Evolutionary conservation across 148 eudicot genomes (phyloP), one percentile per base, ranked within the genome.

Genomic region (Silene conica): DNA sequence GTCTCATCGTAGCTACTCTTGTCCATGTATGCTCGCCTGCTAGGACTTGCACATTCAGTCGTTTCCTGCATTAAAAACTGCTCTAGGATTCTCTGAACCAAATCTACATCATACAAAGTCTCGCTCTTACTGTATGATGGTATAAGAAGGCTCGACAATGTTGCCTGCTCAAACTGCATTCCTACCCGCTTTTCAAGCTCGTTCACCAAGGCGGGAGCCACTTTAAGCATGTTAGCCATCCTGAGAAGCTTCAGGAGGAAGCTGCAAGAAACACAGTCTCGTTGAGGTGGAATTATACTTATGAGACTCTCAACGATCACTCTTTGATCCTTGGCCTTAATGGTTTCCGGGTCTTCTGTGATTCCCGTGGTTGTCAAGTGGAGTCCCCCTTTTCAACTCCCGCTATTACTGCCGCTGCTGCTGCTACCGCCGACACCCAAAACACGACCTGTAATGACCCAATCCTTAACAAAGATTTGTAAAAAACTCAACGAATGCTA

Each of bases 131-230:
- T 78, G 62, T 84, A 96, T 11, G 85, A 82, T 4, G 99, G 99
- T 41, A 96, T 89, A 9, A 96, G 84, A 23, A 96, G 97, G 80
- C 92, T 97, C 0, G 80, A 73, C 76, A 92, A 73, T 12, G 87
- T 77, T 0, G 99, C 99, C 72, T 96, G 92, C 80, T 96, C 99
- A 15, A 96, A 90, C 71, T 96, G 97, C 99, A 96, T 96, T 13
- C 99, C 99, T 0, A 92, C 97, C 7, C 99, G 83, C 78, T 96
- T 96, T 74, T 96, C 99, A 63, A 96, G 83, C 73, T 96, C 99
- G 13, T 96, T 92, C 19, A 92, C 88, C 75, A 96, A 82, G n/a
- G 99, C 99, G 0, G 92, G 94, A 16, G 99, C 90, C 73, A 89
- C 99, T 71, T 89, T 90, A 63, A 96, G 65, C 97, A 87, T 87